Evolutionary conservation across 768 basidiomycete genomes (phyloP).

Genomic region (Pulveroboletus sp.): DNA sequence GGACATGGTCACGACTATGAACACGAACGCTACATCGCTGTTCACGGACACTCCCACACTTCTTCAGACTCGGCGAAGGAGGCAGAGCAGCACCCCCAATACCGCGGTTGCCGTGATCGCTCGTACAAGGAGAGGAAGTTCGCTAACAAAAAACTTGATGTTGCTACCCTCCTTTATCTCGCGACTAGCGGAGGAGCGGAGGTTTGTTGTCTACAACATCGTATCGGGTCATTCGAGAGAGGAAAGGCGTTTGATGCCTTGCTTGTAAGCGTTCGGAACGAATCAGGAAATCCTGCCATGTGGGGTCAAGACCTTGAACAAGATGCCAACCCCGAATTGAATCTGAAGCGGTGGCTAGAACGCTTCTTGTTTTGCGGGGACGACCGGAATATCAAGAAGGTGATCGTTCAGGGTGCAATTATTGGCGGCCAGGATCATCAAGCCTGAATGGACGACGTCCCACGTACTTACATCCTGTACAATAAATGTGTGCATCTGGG

Average conservation of each 20-base stretch:
- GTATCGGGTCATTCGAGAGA: conserved; percentile 68
- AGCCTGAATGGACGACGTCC: conserved; percentile 3
- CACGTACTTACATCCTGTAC: conserved; percentile 5
- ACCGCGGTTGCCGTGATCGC: neutral
- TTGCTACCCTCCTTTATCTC: conserved; percentile 78
- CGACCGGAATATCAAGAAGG: conserved; percentile 73
- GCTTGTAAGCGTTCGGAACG: conserved; percentile 53
- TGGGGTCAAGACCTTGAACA: conserved; percentile 43
- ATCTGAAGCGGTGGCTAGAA: conserved; percentile 62
- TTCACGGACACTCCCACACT: neutral
- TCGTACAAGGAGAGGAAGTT: conserved; percentile 31
- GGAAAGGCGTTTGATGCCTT: conserved; percentile 93
- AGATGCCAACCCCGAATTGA: conserved; percentile 29
- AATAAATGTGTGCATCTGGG: neutral
- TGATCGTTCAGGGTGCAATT: conserved; percentile 77
- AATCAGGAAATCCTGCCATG: conserved; percentile 51
- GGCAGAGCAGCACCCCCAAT: neutral
- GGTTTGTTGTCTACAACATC: conserved; percentile 65
- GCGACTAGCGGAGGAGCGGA: conserved; percentile 90
- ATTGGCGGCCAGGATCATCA: conserved; percentile 62
- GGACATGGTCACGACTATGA: neutral
- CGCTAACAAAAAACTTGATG: conserved; percentile 57
- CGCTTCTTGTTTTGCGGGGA: conserved; percentile 85
- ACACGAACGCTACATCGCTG: neutral
- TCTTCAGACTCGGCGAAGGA: neutral